A percentile compares a stretch with the other conserved stretches of the same genome.
phyloP scores from a whole-genome alignment of 331 rosid species.

The Rhamnella rubrinervis region DNA sequence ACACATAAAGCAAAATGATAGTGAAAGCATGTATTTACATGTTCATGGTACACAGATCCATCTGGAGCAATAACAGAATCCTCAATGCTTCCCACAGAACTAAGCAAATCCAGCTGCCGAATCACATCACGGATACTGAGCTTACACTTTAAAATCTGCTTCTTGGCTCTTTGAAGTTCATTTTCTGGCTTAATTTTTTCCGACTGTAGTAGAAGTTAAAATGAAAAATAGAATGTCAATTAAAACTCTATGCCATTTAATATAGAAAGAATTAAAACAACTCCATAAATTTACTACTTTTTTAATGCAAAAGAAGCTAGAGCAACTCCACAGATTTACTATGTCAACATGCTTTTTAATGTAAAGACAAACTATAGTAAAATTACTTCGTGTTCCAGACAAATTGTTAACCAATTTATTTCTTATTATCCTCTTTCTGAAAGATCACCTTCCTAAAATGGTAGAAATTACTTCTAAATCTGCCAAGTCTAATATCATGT shows the following conservation, averaged over 20 bases:
- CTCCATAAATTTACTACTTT: not conserved
- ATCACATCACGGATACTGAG: conserved; percentile 83
- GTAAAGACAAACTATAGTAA: too few relatives aligned
- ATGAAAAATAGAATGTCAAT: conserved; percentile 7
- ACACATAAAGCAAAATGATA: not conserved
- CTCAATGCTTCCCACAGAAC: conserved; percentile 86
- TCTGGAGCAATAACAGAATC: conserved; percentile 84
- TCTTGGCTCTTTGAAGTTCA: conserved; percentile 82
- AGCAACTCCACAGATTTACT: too few relatives aligned
- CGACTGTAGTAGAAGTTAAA: conserved; percentile 46
- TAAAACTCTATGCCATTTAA: conserved; percentile 4
- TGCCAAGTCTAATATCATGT: too few relatives aligned
- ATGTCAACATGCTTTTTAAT: too few relatives aligned
- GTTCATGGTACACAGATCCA: conserved; percentile 94
- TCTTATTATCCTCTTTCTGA: too few relatives aligned
- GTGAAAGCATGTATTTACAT: conserved; percentile 47
- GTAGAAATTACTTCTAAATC: too few relatives aligned
- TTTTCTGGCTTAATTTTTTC: conserved; percentile 89
- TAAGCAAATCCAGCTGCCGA: conserved; percentile 72
- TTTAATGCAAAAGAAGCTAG: too few relatives aligned
- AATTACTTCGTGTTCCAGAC: too few relatives aligned
- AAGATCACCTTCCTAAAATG: too few relatives aligned
- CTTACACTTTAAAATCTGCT: conserved; percentile 83
- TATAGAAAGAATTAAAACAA: conserved; percentile 7
- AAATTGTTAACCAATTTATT: too few relatives aligned